Percentiles rank a stretch among this genome's conserved stretches.
Conservation (phyloP, 495 filamentous ascomycete species). For the Podospora pseudocomata region DNA sequence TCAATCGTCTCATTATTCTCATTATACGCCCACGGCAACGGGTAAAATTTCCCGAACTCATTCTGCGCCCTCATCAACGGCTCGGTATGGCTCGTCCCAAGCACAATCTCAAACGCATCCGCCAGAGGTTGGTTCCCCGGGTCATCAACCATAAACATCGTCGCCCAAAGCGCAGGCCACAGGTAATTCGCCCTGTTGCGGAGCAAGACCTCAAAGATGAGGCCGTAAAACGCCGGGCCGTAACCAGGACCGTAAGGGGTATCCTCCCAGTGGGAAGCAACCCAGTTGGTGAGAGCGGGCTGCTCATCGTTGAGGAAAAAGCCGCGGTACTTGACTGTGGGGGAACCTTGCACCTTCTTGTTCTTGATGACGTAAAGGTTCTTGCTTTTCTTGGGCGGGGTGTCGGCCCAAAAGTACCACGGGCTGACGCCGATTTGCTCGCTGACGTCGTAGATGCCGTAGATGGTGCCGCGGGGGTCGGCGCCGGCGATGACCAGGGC, state of each 20-base stretch:
- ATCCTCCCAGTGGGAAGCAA: slow-evolving; percentile 44
- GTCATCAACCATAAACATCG: slow-evolving; percentile 70
- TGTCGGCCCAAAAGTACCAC: slow-evolving; percentile 76
- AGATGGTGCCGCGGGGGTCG: slow-evolving; percentile 68
- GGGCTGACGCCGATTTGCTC: slow-evolving; percentile 75
- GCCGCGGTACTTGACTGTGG: slow-evolving; percentile 69
- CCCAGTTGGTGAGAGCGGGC: slow-evolving; percentile 67
- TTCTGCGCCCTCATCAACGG: slow-evolving; percentile 70
- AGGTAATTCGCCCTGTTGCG: slow-evolving; percentile 69
- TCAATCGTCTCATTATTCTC: slow-evolving; percentile 63
- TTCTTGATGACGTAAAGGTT: slow-evolving; percentile 54
- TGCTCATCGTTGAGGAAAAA: slow-evolving; percentile 80
- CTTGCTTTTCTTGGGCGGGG: slow-evolving; percentile 50
- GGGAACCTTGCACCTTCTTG: slow-evolving; percentile 56
- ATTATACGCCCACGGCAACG: slow-evolving; percentile 61
- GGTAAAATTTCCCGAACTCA: slow-evolving; percentile 60
- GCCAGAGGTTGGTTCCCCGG: slow-evolving; percentile 62
- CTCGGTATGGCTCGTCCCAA: slow-evolving; percentile 70
- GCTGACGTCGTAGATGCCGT: slow-evolving; percentile 68
- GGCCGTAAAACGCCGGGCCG: slow-evolving; percentile 60
- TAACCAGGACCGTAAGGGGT: slow-evolving; percentile 57
- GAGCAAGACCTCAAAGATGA: slow-evolving; percentile 69
- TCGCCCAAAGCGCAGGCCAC: slow-evolving; percentile 70
- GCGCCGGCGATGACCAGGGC: slow-evolving; percentile 68
- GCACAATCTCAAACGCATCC: slow-evolving; percentile 68